Percentiles rank a stretch among this genome's conserved stretches.
These are phyloP conservation scores for Malus orientalis DNA, from an alignment of 306 rosid genomes.

Conservation along the genomic window DNA sequence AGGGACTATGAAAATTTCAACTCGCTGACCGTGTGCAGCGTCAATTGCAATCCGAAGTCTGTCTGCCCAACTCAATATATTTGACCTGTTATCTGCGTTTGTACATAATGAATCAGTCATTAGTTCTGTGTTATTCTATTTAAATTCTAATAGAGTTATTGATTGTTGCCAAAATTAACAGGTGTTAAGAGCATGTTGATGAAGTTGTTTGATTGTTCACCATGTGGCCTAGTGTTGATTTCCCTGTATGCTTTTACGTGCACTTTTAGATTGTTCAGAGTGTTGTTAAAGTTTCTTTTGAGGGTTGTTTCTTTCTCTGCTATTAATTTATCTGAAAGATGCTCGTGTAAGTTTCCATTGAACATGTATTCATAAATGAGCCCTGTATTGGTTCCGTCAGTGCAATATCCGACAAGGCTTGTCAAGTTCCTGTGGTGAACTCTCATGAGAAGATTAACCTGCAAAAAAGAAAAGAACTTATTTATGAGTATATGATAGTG, in stretches of 20 bases:
- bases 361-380: too few species aligned
- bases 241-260: background rate
- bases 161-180: background rate
- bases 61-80: slow-evolving; percentile 44
- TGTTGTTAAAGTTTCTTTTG: too few species aligned
- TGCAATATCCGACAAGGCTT: too few species aligned
- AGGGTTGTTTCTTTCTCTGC: too few species aligned
- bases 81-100: slow-evolving; percentile 22
- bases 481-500: too few species aligned
- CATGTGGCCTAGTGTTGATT: background rate
- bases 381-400: too few species aligned
- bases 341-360: too few species aligned
- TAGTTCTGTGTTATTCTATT: too few species aligned
- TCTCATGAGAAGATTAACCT: too few species aligned
- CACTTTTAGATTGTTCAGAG: background rate
- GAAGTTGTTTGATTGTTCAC: background rate
- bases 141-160: background rate
- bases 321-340: too few species aligned
- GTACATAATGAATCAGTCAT: background rate
- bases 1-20: background rate
- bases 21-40: slow-evolving; percentile 45
- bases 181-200: background rate
- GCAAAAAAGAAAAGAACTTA: too few species aligned
- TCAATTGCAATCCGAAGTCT: slow-evolving; percentile 51
- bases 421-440: too few species aligned